These are phyloP conservation scores for Zasmidium cellare DNA, from an alignment of 2,329 filamentous ascomycete species.

Conservation along the genomic window DNA sequence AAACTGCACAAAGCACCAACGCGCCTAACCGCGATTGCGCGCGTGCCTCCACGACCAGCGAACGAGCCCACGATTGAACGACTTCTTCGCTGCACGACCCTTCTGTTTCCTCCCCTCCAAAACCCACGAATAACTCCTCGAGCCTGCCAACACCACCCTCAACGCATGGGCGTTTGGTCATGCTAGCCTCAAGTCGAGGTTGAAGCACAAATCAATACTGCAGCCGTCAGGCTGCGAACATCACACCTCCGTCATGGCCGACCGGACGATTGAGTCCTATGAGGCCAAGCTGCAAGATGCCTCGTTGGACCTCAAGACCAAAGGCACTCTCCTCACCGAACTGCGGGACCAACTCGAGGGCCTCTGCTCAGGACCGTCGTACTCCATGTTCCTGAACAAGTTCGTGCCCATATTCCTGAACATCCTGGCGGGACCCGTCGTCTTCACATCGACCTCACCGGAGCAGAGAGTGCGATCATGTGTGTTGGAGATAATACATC, in stretches of 20 bases:
- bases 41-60: not conserved
- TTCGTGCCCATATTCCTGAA: slow-evolving; percentile 87
- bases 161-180: not conserved
- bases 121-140: no score
- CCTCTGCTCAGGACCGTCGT: slow-evolving; percentile 76
- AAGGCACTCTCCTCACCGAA: slow-evolving; percentile 78
- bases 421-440: slow-evolving; percentile 80
- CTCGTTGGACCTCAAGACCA: slow-evolving; percentile 68
- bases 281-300: slow-evolving; percentile 49
- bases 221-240: not conserved
- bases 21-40: not conserved
- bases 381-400: slow-evolving; percentile 78
- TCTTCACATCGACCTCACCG: slow-evolving; percentile 85
- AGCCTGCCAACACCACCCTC: not conserved
- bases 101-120: no score
- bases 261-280: slow-evolving; percentile 47
- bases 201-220: not conserved
- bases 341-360: slow-evolving; percentile 90
- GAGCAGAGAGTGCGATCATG: slow-evolving; percentile 96
- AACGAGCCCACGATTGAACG: not conserved
- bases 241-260: slow-evolving; percentile 32
- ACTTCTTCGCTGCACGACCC: not conserved
- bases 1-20: not conserved
- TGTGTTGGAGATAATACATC: slow-evolving; percentile 90
- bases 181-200: not conserved